Evolutionary conservation across 352 stramenopile species (phyloP), one percentile per base, ranked within the genome.

Genomic region (Pseudoperonospora humuli): DNA sequence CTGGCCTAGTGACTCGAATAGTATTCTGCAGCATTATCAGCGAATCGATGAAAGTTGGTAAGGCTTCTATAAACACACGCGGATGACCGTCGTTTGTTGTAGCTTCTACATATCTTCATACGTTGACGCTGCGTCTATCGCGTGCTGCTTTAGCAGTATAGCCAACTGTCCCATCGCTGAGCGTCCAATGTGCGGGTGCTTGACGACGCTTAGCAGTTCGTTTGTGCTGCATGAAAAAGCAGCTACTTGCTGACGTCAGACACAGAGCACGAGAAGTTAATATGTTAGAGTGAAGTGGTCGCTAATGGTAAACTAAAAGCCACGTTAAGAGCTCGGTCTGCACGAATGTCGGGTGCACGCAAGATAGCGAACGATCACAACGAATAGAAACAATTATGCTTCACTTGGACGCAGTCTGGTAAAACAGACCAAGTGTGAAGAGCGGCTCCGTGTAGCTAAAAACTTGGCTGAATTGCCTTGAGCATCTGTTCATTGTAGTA

Each of bases 401-500:
- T n/a, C n/a, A n/a, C n/a, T n/a, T n/a, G n/a, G n/a, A n/a, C n/a
- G n/a, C n/a, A n/a, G n/a, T n/a, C n/a, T n/a, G n/a, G n/a, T n/a
- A n/a, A n/a, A n/a, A n/a, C n/a, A 26, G 7, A 26, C 23, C 23
- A 8, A 7, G 7, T 7, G 23, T 8, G 7, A 26, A 7, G 7
- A 8, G 23, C 7, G 23, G 4, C 7, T 26, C 23, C 3, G 14
- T 42, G 3, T 18, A 43, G 20, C 32, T 69, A 70, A 15, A 57
- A 39, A 19, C 51, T 64, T 17, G 44, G 45, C 31, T 53, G 56
- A 25, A 85, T 67, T 32, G 59, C 74, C 21, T 79, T 50, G 11
- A 79, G 55, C 15, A 89, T 40, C 48, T 83, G 61, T 5, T 64
- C 53, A 43, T 86, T 89, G 68, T 89, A 89, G 47, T 67, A 73